phyloP scores from a whole-genome alignment of 495 filamentous ascomycete genomes.

The Xylaria flabelliformis region DNA sequence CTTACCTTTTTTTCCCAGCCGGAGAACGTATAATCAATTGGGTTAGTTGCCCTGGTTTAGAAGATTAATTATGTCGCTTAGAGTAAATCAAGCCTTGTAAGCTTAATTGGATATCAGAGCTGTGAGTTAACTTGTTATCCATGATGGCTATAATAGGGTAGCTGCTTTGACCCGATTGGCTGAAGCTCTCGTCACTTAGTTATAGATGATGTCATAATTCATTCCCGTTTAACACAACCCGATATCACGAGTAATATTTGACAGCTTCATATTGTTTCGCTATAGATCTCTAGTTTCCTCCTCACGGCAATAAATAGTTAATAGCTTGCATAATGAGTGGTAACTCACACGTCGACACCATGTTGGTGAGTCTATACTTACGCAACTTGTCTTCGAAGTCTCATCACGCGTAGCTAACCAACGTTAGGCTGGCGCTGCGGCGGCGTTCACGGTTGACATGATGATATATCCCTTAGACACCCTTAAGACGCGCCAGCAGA shows the following conservation, averaged over 20 bases:
- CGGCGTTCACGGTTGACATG: constrained; percentile 80
- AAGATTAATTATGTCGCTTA: neutral
- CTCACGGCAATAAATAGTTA: neutral
- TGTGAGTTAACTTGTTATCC: neutral
- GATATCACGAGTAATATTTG: neutral
- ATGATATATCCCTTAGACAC: constrained; percentile 86
- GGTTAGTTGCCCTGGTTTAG: neutral
- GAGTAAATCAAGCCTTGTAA: neutral
- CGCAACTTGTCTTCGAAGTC: neutral
- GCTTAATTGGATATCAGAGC: neutral
- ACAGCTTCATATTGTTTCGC: neutral
- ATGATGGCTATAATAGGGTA: neutral
- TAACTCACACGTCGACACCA: constrained; percentile 46
- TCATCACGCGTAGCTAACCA: constrained; percentile 3
- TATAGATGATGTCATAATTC: constrained; percentile 20
- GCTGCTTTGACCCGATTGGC: constrained; percentile 15
- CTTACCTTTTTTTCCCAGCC: neutral
- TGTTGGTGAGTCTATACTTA: constrained; percentile 42
- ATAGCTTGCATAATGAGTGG: constrained; percentile 30
- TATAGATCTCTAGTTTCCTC: neutral
- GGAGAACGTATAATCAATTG: neutral
- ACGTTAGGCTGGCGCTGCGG: constrained; percentile 75
- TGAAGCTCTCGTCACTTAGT: neutral
- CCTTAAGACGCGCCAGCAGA: constrained; percentile 84
- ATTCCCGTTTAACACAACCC: neutral